A percentile compares a stretch with the other conserved stretches of the same genome.
Conservation (phyloP, 164 flowering plant species). For the Kalanchoe fedtschenkoi region DNA sequence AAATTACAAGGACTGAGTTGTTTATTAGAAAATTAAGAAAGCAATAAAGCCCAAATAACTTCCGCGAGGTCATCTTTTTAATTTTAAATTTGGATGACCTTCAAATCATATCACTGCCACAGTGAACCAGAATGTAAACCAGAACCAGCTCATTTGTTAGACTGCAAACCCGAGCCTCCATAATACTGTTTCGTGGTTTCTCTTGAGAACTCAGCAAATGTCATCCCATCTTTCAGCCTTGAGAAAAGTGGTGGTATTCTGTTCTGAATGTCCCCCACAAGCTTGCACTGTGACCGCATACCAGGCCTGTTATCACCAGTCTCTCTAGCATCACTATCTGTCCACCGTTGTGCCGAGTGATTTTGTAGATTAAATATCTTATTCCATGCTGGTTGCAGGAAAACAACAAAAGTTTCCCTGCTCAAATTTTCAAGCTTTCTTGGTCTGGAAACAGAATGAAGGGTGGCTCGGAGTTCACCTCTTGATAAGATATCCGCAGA, state of each 20-base stretch:
- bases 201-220: conserved; percentile 80
- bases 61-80: too few species aligned
- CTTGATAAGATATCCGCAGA: conserved; percentile 80
- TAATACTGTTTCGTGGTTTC: too few species aligned
- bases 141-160: conserved; percentile 27
- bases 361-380: conserved; percentile 44
- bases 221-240: conserved; percentile 81
- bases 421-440: conserved; percentile 31
- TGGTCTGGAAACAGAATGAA: conserved; percentile 74
- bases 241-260: conserved; percentile 64
- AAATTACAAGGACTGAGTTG: too few species aligned
- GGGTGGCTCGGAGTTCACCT: conserved; percentile 79
- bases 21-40: too few species aligned
- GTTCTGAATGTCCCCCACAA: conserved; percentile 23
- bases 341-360: conserved; percentile 17
- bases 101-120: too few species aligned
- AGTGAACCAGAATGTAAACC: neutral
- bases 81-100: too few species aligned
- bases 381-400: conserved; percentile 87
- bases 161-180: conserved; percentile 77
- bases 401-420: conserved; percentile 86
- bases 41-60: too few species aligned
- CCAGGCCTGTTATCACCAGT: conserved; percentile 7
- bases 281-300: conserved; percentile 10
- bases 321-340: neutral